Evolutionary conservation across 305 asterid genomes (phyloP), one percentile per base, ranked within the genome.

Genomic region (Coffea humblotiana): DNA sequence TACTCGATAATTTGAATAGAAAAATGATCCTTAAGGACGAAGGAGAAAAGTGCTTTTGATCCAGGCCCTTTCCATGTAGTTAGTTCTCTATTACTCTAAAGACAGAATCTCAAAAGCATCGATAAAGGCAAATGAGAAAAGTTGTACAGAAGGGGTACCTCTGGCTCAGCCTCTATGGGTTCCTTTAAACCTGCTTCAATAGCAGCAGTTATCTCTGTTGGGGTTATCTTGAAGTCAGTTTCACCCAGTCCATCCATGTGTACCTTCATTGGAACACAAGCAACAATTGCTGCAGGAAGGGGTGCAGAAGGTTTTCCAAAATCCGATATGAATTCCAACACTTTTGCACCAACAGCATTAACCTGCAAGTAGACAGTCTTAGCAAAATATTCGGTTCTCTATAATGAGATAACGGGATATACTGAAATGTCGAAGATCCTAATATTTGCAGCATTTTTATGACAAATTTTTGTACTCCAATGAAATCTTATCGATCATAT

Each of bases 281-380:
- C 98, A 87, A 96, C 99, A 87, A 96, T 92, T 80, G 99, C 99
- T 74, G 98, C 97, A 77, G 99, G 98, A 80, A 83, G 89, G 8
- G 97, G 98, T 69, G 99, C 95, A 83, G 97, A 88, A 82, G 97
- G 92, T 85, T 91, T 93, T 82, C 98, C 98, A 80, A 86, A 94
- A 87, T 96, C 98, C 63, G 99, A 92, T 74, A 93, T 87, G 89
- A 92, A 96, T 87, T 96, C 98, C 91, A 96, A 89, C 83, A 96
- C 97, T 86, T 90, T 86, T 67, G 99, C 98, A 67, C 99, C 99
- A 81, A 91, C 80, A 77, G 95, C 87, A 88, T 94, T 96, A 82
- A 96, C 99, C 99, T 96, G 82, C 82, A 85, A 84, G 76, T 81
- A 68, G 78, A 78, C 54, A 35, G 52, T 45, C 66, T 86, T 51